phyloP scores from a whole-genome alignment of 2,329 filamentous ascomycete species.

The Claviceps sp. region DNA sequence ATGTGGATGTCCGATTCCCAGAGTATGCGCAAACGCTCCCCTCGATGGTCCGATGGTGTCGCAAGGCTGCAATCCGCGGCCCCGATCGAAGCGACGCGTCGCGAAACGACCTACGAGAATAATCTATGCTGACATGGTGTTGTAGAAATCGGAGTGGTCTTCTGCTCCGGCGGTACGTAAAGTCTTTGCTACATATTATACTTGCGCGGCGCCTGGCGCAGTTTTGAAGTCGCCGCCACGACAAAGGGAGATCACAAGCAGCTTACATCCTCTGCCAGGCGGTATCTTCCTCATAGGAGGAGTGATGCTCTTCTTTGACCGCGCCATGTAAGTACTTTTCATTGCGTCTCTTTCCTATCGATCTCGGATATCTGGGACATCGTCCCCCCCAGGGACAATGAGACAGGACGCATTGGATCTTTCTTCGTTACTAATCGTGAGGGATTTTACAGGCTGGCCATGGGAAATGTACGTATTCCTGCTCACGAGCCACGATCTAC shows the following conservation, averaged over 20 bases:
- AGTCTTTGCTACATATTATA: conserved; percentile 5
- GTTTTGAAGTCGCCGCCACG: neutral
- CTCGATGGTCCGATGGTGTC: neutral
- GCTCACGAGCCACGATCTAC: conserved; percentile 1
- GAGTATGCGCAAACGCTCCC: conserved; percentile 45
- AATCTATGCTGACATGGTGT: conserved; percentile 7
- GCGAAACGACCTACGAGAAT: neutral
- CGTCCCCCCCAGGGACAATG: neutral
- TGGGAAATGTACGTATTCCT: conserved; percentile 66
- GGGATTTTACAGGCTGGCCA: conserved; percentile 56
- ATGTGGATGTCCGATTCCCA: conserved; percentile 97
- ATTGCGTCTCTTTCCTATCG: neutral
- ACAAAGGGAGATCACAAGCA: conserved; percentile 10
- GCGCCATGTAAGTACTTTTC: conserved; percentile 61
- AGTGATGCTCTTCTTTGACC: conserved; percentile 94
- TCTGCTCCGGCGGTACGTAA: conserved; percentile 88
- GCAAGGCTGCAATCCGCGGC: neutral
- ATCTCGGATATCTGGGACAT: too few species aligned
- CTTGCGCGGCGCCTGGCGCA: too few species aligned
- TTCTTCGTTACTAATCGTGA: neutral
- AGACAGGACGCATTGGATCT: neutral
- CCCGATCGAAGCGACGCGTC: neutral
- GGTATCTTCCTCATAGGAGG: conserved; percentile 91
- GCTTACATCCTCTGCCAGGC: conserved; percentile 36
- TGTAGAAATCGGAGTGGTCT: conserved; percentile 90